These are phyloP conservation scores for Earliella scabrosa DNA, from an alignment of 1,284 basidiomycete genomes.

Conservation along the genomic window DNA sequence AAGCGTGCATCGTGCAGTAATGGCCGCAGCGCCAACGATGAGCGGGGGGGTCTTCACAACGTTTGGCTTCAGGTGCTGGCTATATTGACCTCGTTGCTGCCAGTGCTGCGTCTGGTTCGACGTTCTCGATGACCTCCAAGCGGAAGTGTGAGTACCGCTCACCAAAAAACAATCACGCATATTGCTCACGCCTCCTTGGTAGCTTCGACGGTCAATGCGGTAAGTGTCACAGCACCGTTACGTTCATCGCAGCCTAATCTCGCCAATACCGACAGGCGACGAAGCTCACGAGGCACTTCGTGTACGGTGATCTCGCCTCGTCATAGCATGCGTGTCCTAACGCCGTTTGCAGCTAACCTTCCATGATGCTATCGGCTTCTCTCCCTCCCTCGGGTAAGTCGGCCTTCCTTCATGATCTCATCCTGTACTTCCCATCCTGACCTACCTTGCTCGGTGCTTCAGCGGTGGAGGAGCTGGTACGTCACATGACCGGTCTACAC, in stretches of 20 bases:
- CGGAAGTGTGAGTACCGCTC: background rate
- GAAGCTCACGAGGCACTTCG: slow-evolving; percentile 8
- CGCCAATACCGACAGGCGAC: background rate
- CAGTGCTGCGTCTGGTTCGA: slow-evolving; percentile 20
- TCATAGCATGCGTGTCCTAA: background rate
- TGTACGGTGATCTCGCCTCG: background rate
- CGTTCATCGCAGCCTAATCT: background rate
- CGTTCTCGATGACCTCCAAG: slow-evolving; percentile 14
- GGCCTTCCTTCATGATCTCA: background rate
- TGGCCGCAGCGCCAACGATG: slow-evolving; percentile 36
- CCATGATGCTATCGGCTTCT: slow-evolving; percentile 45
- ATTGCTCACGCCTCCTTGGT: no score
- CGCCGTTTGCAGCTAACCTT: slow-evolving; percentile 30
- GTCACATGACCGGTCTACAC: background rate
- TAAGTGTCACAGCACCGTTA: background rate
- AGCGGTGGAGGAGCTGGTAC: slow-evolving; percentile 35
- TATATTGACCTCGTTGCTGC: background rate
- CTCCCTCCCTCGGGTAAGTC: slow-evolving; percentile 31
- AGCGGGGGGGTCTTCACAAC: slow-evolving; percentile 24
- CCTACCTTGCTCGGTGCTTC: no score
- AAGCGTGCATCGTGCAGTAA: slow-evolving; percentile 22
- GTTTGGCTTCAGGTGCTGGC: no score
- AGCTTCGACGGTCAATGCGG: slow-evolving; percentile 21
- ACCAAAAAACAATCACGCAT: no score
- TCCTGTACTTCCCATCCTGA: background rate